Percentiles rank a stretch among this genome's conserved stretches.
phyloP scores from a whole-genome alignment of 495 filamentous ascomycete species.

The Penicillium waksmanii region DNA sequence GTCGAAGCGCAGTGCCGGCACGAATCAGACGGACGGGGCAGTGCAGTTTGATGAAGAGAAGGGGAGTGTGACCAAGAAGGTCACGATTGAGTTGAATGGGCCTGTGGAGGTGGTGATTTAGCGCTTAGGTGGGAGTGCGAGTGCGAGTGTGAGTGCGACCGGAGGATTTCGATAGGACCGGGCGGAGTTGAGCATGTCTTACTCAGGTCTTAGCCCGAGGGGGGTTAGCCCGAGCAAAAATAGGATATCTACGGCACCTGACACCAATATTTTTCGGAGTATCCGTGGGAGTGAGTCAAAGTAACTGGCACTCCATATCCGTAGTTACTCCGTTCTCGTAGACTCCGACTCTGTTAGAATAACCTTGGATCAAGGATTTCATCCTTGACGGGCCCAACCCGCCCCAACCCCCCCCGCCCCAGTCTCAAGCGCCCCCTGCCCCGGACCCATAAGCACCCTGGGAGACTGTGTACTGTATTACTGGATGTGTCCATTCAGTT shows the following conservation, averaged over 20 bases:
- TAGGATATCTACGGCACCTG: too few species aligned
- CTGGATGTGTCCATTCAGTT: not conserved
- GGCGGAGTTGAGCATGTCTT: too few species aligned
- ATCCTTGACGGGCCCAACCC: not conserved
- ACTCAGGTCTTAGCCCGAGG: too few species aligned
- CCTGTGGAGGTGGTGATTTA: constrained; percentile 15
- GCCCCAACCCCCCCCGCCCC: not conserved
- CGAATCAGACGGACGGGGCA: not conserved
- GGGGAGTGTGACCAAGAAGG: constrained; percentile 30
- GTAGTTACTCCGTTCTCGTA: too few species aligned
- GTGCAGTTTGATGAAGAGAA: not conserved
- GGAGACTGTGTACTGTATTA: too few species aligned
- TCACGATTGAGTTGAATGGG: constrained; percentile 29
- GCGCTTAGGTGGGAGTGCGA: not conserved
- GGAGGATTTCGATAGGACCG: not conserved
- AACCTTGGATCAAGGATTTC: not conserved
- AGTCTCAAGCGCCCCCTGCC: not conserved
- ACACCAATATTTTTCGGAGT: too few species aligned
- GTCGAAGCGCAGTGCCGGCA: not conserved
- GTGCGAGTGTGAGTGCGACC: not conserved
- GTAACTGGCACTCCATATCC: too few species aligned
- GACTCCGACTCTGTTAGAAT: too few species aligned
- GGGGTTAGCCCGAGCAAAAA: too few species aligned
- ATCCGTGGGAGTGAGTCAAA: too few species aligned
- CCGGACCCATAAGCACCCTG: too few species aligned